Evolutionary conservation across 2,329 filamentous ascomycete genomes (phyloP).

Genomic region (Cladosporium oxysporum): DNA sequence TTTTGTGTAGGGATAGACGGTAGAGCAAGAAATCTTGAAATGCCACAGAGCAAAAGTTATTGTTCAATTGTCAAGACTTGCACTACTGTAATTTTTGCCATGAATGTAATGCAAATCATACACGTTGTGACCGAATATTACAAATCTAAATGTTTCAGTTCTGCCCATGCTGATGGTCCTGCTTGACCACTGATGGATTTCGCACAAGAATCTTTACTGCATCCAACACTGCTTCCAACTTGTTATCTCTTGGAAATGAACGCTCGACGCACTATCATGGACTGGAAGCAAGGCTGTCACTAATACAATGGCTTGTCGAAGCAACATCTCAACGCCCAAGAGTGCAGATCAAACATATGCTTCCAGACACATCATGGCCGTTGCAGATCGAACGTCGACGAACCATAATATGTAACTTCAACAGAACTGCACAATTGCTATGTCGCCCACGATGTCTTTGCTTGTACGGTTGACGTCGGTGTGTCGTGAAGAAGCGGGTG

Average conservation of each 20-base stretch:
- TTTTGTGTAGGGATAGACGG: slow-evolving; percentile 17
- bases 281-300: too few relatives aligned
- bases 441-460: background rate
- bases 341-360: background rate
- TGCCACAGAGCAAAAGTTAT: slow-evolving; percentile 3
- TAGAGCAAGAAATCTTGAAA: slow-evolving; percentile 13
- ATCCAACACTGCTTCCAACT: too few relatives aligned
- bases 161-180: too few relatives aligned
- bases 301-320: too few relatives aligned
- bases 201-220: too few relatives aligned
- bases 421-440: background rate
- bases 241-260: too few relatives aligned
- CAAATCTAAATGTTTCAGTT: too few relatives aligned
- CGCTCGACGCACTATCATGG: too few relatives aligned
- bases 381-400: background rate
- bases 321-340: background rate
- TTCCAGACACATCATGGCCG: background rate
- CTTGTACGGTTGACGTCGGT: background rate
- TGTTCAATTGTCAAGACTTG: background rate
- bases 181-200: too few relatives aligned
- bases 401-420: background rate
- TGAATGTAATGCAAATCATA: background rate
- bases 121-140: background rate
- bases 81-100: background rate
- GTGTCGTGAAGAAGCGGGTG: slow-evolving; percentile 16